Conservation (phyloP, 352 stramenopile species). For the Pythium chondricola region DNA sequence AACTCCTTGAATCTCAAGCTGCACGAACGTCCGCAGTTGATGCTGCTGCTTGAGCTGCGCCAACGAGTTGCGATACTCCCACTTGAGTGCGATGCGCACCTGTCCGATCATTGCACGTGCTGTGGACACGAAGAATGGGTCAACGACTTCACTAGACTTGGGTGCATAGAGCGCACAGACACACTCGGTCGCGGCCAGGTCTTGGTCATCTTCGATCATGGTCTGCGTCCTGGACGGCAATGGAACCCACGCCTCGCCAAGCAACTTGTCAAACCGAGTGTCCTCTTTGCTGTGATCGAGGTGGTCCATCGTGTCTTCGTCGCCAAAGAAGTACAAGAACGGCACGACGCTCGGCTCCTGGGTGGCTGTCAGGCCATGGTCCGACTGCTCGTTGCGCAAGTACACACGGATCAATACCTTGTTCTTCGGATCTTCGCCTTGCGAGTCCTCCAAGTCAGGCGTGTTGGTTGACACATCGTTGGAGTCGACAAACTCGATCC, state of each 20-base stretch:
- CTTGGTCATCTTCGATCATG: conserved; percentile 9
- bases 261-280: conserved; percentile 63
- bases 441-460: not conserved
- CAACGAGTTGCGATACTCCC: conserved; percentile 62
- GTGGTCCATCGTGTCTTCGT: conserved; percentile 83
- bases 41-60: conserved; percentile 31
- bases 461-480: conserved; percentile 2
- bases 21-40: conserved; percentile 54
- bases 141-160: conserved; percentile 18
- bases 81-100: conserved; percentile 69
- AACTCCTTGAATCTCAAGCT: conserved; percentile 68
- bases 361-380: conserved; percentile 66
- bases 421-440: conserved; percentile 16
- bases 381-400: conserved; percentile 59
- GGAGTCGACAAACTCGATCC: conserved; percentile 72
- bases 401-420: conserved; percentile 74
- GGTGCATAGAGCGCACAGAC: conserved; percentile 61
- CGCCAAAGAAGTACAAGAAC: conserved; percentile 86
- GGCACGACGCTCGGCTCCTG: conserved; percentile 83
- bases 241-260: conserved; percentile 77
- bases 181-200: conserved; percentile 29
- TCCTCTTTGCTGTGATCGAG: conserved; percentile 84
- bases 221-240: conserved; percentile 27
- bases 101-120: conserved; percentile 61
- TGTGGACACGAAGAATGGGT: conserved; percentile 20